Percentiles rank a stretch among this genome's conserved stretches.
Evolutionary conservation across 306 rosid species (phyloP).

Genomic region (Luffa aegyptiaca): DNA sequence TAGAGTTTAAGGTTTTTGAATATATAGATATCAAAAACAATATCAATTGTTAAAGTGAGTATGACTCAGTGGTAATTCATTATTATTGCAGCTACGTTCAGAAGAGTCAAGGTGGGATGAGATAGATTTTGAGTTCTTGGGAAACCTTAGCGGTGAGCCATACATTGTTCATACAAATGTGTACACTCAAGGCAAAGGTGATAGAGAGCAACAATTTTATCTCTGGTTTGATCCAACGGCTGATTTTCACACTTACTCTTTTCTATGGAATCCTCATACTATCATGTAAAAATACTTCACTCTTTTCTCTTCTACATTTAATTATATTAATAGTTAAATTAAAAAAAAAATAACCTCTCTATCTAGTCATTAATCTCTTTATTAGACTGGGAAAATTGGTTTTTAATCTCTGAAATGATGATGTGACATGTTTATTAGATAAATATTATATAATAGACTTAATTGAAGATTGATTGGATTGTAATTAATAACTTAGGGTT

Average conservation of each 20-base stretch:
- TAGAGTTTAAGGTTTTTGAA: too few species aligned
- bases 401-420: too few species aligned
- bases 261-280: constrained; percentile 54
- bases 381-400: too few species aligned
- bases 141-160: constrained; percentile 59
- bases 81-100: constrained; percentile 21
- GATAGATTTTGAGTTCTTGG: constrained; percentile 64
- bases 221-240: constrained; percentile 76
- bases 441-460: too few species aligned
- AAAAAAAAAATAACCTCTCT: too few species aligned
- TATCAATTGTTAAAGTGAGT: too few species aligned
- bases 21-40: too few species aligned
- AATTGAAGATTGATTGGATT: too few species aligned
- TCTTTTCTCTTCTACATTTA: background rate
- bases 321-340: background rate
- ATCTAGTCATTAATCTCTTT: too few species aligned
- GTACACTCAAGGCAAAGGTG: constrained; percentile 52
- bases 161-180: constrained; percentile 58
- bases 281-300: constrained; percentile 19
- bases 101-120: constrained; percentile 37
- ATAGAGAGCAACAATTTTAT: constrained; percentile 56
- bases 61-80: too few species aligned
- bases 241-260: constrained; percentile 55
- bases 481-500: too few species aligned
- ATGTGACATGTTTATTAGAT: too few species aligned